These are phyloP conservation scores for Nakazawaea wickerhamii DNA, from an alignment of 805 yeast species.

Conservation along the genomic window DNA sequence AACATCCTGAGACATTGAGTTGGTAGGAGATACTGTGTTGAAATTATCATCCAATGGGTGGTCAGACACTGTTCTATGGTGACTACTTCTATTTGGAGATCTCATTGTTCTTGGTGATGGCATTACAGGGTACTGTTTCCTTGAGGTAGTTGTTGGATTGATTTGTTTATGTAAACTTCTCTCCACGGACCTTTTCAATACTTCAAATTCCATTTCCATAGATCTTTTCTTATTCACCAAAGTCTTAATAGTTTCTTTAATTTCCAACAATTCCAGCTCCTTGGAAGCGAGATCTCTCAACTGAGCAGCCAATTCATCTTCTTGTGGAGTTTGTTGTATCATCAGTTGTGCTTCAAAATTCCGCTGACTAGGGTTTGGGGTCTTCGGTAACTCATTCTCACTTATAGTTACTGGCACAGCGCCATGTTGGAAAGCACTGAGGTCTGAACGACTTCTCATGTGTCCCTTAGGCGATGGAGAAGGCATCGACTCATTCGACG, in stretches of 20 bases:
- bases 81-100: slow-evolving; percentile 2
- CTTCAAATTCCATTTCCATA: slow-evolving; percentile 44
- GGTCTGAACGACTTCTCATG: neutral
- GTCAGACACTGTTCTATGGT: slow-evolving; percentile 6
- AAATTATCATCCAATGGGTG: slow-evolving; percentile 13
- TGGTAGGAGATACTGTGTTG: neutral
- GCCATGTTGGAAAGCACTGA: neutral
- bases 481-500: slow-evolving; percentile 3
- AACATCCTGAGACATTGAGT: neutral
- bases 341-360: neutral
- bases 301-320: slow-evolving; percentile 44
- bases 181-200: slow-evolving; percentile 43
- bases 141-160: slow-evolving; percentile 12
- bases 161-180: slow-evolving; percentile 39
- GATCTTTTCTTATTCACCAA: slow-evolving; percentile 33
- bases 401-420: neutral
- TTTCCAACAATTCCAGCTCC: slow-evolving; percentile 62
- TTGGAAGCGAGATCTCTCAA: slow-evolving; percentile 59
- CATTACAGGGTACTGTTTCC: neutral
- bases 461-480: slow-evolving; percentile 4
- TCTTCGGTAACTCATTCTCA: neutral
- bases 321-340: slow-evolving; percentile 2
- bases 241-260: slow-evolving; percentile 49
- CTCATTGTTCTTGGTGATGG: slow-evolving; percentile 1
- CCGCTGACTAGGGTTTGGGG: neutral